Conservation (phyloP, 1,284 basidiomycete genomes). For the Fomitopsis betulina region DNA sequence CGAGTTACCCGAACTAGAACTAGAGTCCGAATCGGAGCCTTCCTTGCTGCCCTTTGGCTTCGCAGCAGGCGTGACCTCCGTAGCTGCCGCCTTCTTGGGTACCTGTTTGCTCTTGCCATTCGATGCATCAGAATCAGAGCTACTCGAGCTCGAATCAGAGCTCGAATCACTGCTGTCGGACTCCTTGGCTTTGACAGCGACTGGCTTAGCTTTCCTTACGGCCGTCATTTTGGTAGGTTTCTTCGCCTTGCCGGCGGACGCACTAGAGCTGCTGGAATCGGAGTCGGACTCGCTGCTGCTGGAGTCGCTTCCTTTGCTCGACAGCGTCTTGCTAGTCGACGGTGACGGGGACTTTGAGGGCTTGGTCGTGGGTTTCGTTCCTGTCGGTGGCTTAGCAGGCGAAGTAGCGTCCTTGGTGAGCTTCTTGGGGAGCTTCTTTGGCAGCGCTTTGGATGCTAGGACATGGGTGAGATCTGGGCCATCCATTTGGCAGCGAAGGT, state of each 20-base stretch:
- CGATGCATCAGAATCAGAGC: neutral
- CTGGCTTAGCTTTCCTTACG: slow-evolving; percentile 3
- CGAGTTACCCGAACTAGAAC: slow-evolving; percentile 2
- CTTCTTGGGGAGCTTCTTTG: neutral
- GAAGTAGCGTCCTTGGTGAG: neutral
- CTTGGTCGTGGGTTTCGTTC: slow-evolving; percentile 2
- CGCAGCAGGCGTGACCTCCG: neutral
- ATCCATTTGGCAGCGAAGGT: neutral
- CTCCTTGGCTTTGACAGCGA: slow-evolving; percentile 11
- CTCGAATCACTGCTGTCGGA: slow-evolving; percentile 8
- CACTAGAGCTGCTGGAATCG: neutral
- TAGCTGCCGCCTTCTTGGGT: slow-evolving; percentile 6
- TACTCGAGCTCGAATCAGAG: slow-evolving; percentile 10
- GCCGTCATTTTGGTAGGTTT: slow-evolving; percentile 4
- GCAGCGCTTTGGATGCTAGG: neutral
- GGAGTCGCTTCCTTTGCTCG: slow-evolving; percentile 10
- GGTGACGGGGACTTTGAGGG: slow-evolving; percentile 7
- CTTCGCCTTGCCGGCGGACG: slow-evolving; percentile 4
- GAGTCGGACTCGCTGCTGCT: slow-evolving; percentile 3
- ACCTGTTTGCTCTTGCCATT: slow-evolving; percentile 4
- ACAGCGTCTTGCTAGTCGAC: slow-evolving; percentile 22
- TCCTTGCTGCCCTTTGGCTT: neutral
- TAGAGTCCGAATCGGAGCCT: slow-evolving; percentile 7
- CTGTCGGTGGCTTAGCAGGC: neutral
- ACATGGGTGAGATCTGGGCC: neutral